phyloP scores from a whole-genome alignment of 352 stramenopile genomes.

The Phytopythium delawarense region DNA sequence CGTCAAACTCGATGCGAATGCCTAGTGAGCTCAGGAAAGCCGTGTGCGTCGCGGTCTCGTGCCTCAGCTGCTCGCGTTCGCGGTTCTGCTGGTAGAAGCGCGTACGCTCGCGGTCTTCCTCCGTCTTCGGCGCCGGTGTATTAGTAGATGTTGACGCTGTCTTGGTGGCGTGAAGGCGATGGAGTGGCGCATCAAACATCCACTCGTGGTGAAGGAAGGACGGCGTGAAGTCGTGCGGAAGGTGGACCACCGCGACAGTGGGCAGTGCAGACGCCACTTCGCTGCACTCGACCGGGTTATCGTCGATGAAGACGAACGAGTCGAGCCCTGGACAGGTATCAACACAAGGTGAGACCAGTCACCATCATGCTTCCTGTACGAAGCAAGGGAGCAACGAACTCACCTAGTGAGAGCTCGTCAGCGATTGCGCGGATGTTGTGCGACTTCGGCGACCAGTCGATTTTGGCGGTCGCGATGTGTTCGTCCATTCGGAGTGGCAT shows the following conservation, averaged over 20 bases:
- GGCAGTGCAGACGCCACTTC: conserved; percentile 47
- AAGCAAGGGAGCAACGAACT: neutral
- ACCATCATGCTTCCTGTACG: neutral
- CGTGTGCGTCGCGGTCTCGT: conserved; percentile 28
- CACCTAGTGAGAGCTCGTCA: conserved; percentile 47
- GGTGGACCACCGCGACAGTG: conserved; percentile 42
- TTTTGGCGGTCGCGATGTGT: conserved; percentile 41
- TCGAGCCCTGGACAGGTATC: conserved; percentile 32
- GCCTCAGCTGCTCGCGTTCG: conserved; percentile 28
- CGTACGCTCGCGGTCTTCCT: conserved; percentile 48
- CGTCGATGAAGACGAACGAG: conserved; percentile 70
- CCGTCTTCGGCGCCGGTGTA: conserved; percentile 17
- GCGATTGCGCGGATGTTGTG: conserved; percentile 50
- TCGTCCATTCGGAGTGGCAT: conserved; percentile 47
- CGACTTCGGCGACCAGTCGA: conserved; percentile 65
- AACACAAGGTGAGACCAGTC: neutral
- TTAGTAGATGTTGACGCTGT: neutral
- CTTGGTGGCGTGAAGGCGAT: neutral
- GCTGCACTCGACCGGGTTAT: conserved; percentile 66
- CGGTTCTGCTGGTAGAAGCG: conserved; percentile 56
- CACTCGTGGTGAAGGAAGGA: conserved; percentile 43
- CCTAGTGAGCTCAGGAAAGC: conserved; percentile 65
- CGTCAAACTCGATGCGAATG: conserved; percentile 65
- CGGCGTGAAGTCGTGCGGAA: conserved; percentile 30
- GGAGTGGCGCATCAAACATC: conserved; percentile 35